These are phyloP conservation scores for Cystobasidium ongulense DNA, from an alignment of 768 basidiomycete species.

Conservation along the genomic window DNA sequence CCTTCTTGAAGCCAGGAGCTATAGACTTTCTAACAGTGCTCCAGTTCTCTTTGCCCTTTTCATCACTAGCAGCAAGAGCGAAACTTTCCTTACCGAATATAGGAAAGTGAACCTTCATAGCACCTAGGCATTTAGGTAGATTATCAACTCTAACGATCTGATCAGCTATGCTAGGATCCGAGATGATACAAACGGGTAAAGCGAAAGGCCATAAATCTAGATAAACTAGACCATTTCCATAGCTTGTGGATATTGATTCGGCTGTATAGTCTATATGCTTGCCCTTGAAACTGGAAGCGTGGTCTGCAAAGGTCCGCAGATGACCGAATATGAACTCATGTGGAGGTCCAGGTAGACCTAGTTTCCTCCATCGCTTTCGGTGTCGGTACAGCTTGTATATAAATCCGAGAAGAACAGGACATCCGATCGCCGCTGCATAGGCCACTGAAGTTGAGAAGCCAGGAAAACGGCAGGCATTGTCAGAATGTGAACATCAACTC, in stretches of 20 bases:
- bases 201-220: conserved; percentile 29
- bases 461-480: neutral
- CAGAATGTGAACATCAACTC: neutral
- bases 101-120: conserved; percentile 25
- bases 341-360: conserved; percentile 22
- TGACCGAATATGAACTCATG: conserved; percentile 19
- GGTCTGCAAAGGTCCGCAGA: conserved; percentile 8
- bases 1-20: conserved; percentile 28
- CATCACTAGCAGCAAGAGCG: conserved; percentile 26
- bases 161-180: conserved; percentile 17
- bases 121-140: conserved; percentile 21
- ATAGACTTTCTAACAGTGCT: conserved; percentile 23
- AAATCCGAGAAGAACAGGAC: conserved; percentile 1
- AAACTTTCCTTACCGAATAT: conserved; percentile 28
- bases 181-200: conserved; percentile 14
- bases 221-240: conserved; percentile 18
- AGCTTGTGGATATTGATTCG: neutral
- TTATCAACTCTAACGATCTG: conserved; percentile 28
- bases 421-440: conserved; percentile 14
- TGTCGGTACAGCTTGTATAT: conserved; percentile 24
- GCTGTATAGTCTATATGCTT: conserved; percentile 29
- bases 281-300: neutral
- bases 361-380: conserved; percentile 16
- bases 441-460: neutral
- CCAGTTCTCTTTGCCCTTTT: conserved; percentile 22